Conservation (phyloP, 2,329 filamentous ascomycete species). For the Pyrenophora teres region DNA sequence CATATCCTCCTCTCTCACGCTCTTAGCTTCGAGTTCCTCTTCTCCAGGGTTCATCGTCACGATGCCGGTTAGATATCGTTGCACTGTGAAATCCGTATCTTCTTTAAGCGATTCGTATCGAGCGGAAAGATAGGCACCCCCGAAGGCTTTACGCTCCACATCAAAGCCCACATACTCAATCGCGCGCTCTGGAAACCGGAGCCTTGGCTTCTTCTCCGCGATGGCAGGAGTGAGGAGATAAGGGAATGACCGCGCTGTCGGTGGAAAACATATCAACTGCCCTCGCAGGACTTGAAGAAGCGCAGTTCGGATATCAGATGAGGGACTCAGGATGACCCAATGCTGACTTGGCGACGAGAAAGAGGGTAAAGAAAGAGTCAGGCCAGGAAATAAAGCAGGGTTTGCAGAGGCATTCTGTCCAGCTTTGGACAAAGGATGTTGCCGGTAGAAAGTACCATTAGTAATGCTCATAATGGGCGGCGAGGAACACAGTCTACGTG, state of each 20-base stretch:
- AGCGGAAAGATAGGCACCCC: constrained; percentile 79
- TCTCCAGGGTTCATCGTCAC: constrained; percentile 79
- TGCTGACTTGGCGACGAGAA: constrained; percentile 58
- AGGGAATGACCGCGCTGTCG: constrained; percentile 76
- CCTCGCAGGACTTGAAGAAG: constrained; percentile 81
- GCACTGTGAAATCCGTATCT: constrained; percentile 82
- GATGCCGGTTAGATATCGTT: constrained; percentile 80
- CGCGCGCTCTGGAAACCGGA: constrained; percentile 67
- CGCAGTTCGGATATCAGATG: constrained; percentile 77
- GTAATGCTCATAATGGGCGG: constrained; percentile 39
- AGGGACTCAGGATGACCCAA: constrained; percentile 85
- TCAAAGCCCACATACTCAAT: constrained; percentile 93
- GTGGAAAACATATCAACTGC: constrained; percentile 74
- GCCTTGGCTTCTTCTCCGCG: constrained; percentile 53
- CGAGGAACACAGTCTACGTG: constrained; percentile 25
- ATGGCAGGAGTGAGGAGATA: constrained; percentile 71
- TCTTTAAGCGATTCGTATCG: constrained; percentile 89
- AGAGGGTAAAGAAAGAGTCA: constrained; percentile 73
- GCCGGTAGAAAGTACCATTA: constrained; percentile 82
- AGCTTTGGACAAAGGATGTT: constrained; percentile 61
- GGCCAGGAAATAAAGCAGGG: constrained; percentile 71
- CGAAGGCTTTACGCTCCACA: constrained; percentile 65
- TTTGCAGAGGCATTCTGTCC: constrained; percentile 59
- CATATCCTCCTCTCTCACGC: constrained; percentile 56
- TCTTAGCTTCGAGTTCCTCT: constrained; percentile 50